These are phyloP conservation scores for Afroboletus lepidellus DNA, from an alignment of 1,284 basidiomycete genomes.

Conservation along the genomic window DNA sequence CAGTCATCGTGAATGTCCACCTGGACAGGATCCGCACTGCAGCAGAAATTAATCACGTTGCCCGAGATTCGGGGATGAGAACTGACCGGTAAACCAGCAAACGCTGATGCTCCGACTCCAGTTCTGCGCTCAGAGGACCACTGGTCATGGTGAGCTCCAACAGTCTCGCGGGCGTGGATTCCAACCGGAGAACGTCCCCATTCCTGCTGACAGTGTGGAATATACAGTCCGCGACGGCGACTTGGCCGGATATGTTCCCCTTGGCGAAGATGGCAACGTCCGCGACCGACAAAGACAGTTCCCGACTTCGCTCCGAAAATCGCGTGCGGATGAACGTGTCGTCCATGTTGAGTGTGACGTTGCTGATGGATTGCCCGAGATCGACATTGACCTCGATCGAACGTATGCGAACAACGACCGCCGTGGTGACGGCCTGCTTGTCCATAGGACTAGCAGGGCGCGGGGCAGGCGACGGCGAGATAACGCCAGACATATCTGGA, in stretches of 20 bases:
- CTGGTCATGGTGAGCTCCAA: slow-evolving; percentile 76
- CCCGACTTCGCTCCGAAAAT: slow-evolving; percentile 54
- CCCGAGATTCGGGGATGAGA: background rate
- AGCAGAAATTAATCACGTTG: slow-evolving; percentile 2
- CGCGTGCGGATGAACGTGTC: slow-evolving; percentile 60
- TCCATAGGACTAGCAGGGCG: slow-evolving; percentile 14
- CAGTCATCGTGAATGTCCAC: slow-evolving; percentile 84
- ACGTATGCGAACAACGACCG: slow-evolving; percentile 67
- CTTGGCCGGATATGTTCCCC: slow-evolving; percentile 75
- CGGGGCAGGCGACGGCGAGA: slow-evolving; percentile 11
- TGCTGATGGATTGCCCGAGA: slow-evolving; percentile 73
- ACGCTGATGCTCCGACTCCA: slow-evolving; percentile 78
- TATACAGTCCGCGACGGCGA: slow-evolving; percentile 66
- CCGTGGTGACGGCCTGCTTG: slow-evolving; percentile 55
- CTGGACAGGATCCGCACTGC: slow-evolving; percentile 74
- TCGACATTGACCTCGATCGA: slow-evolving; percentile 73
- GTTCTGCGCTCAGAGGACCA: slow-evolving; percentile 62
- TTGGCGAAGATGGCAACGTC: slow-evolving; percentile 61
- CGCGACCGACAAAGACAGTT: slow-evolving; percentile 67
- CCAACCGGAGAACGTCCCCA: slow-evolving; percentile 36
- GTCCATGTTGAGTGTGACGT: slow-evolving; percentile 61
- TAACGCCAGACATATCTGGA: slow-evolving; percentile 25
- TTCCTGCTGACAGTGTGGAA: slow-evolving; percentile 73
- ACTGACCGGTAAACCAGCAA: slow-evolving; percentile 77
- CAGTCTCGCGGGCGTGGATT: slow-evolving; percentile 47